Evolutionary conservation across 2,329 filamentous ascomycete species (phyloP).

Genomic region (Cadophora sp.): DNA sequence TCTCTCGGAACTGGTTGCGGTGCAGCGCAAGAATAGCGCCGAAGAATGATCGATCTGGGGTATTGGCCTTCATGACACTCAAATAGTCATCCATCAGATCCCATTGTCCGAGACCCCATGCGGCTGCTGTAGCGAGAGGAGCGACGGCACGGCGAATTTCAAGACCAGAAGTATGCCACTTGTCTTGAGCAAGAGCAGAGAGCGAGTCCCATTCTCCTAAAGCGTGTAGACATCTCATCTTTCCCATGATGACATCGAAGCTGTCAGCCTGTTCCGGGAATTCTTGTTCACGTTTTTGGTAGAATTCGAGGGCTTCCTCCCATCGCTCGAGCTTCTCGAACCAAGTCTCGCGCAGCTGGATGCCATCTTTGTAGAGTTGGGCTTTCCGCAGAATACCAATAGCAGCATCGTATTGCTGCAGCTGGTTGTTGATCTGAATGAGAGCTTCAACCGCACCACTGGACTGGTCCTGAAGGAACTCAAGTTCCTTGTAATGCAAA

Average conservation of each 20-base stretch:
- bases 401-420: constrained; percentile 97
- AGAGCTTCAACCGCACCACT: constrained; percentile 94
- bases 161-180: constrained; percentile 87
- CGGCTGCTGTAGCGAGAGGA: constrained; percentile 90
- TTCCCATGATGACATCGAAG: constrained; percentile 98
- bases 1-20: constrained; percentile 93
- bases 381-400: constrained; percentile 97
- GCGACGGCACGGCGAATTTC: constrained; percentile 93
- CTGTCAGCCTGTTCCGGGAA: constrained; percentile 81
- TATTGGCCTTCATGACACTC: constrained; percentile 90
- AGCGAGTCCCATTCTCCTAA: constrained; percentile 97
- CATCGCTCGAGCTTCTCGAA: constrained; percentile 98
- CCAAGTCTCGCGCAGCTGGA: constrained; percentile 97
- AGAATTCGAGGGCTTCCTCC: constrained; percentile 95
- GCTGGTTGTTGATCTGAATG: constrained; percentile 99
- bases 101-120: constrained; percentile 97
- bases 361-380: constrained; percentile 90
- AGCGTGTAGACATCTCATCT: constrained; percentile 98
- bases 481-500: constrained; percentile 97
- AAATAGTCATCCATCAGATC: constrained; percentile 98
- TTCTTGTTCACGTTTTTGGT: constrained; percentile 83
- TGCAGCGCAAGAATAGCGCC: constrained; percentile 95
- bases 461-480: constrained; percentile 97
- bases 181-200: constrained; percentile 86
- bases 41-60: constrained; percentile 96